phyloP scores from a whole-genome alignment of 73 alveolate species.

The Paramecium bursaria region DNA sequence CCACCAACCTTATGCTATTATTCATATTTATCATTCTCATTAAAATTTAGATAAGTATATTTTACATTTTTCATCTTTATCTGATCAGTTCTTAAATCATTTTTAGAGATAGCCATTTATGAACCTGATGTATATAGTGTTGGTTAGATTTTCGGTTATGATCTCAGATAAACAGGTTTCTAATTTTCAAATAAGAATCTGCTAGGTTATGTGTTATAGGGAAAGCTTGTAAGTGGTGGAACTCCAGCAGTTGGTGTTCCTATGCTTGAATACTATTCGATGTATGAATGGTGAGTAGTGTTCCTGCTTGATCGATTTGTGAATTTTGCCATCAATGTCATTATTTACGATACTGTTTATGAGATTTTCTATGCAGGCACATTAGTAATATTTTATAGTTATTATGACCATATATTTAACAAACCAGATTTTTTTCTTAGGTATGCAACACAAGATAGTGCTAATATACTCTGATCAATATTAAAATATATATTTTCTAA shows the following conservation, averaged over 20 bases:
- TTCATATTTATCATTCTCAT: not conserved
- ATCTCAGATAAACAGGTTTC: slow-evolving; percentile 8
- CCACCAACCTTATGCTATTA: not conserved
- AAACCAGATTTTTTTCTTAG: slow-evolving; percentile 52
- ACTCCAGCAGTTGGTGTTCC: not conserved
- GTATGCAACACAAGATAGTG: slow-evolving; percentile 43
- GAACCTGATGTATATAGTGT: not conserved
- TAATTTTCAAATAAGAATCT: slow-evolving; percentile 6
- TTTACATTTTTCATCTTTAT: no score
- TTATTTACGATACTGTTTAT: slow-evolving; percentile 39
- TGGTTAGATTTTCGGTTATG: not conserved
- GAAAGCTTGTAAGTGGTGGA: not conserved
- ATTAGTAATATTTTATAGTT: slow-evolving; percentile 17
- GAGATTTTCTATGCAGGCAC: slow-evolving; percentile 40
- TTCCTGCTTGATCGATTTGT: no score
- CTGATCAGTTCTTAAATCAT: not conserved
- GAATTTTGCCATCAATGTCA: slow-evolving; percentile 50
- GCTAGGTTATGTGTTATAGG: not conserved
- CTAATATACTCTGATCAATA: slow-evolving; percentile 41
- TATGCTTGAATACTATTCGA: not conserved
- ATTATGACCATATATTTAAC: slow-evolving; percentile 31
- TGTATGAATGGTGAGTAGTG: no score
- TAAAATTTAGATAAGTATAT: not conserved
- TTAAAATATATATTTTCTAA: slow-evolving; percentile 11
- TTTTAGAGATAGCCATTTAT: not conserved